These are phyloP conservation scores for Laguncularia racemosa DNA, from an alignment of 345 rosid genomes.

Conservation along the genomic window DNA sequence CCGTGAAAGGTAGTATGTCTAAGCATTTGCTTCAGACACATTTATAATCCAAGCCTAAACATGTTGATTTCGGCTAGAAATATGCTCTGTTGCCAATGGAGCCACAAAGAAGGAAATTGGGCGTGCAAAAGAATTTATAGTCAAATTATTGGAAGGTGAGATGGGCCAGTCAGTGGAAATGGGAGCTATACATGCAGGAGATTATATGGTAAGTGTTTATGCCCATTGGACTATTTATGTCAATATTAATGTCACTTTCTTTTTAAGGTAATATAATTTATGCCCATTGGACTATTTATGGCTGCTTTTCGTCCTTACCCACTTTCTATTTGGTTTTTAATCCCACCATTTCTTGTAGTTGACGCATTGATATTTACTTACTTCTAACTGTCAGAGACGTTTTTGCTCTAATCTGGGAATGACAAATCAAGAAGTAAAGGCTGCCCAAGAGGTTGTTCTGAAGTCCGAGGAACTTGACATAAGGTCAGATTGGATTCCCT, in stretches of 20 bases:
- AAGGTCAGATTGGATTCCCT: constrained; percentile 24
- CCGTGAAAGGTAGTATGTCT: constrained; percentile 32
- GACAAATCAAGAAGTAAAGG: constrained; percentile 51
- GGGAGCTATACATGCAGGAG: constrained; percentile 57
- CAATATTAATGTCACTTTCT: background rate
- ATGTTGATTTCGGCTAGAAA: constrained; percentile 23
- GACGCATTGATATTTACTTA: background rate
- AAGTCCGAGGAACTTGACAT: constrained; percentile 48
- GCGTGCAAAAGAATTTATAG: constrained; percentile 45
- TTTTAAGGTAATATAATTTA: background rate
- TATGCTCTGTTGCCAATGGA: constrained; percentile 45
- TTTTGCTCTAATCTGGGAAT: constrained; percentile 53
- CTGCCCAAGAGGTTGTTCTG: constrained; percentile 50
- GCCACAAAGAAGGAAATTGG: constrained; percentile 49
- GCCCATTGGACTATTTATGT: no score
- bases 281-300: constrained; percentile 1
- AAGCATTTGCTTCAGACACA: constrained; percentile 1
- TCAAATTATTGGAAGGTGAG: constrained; percentile 44
- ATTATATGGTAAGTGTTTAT: constrained; percentile 31
- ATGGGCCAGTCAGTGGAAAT: constrained; percentile 47
- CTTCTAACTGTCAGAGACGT: constrained; percentile 31
- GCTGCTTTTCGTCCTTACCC: background rate
- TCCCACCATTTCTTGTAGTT: background rate
- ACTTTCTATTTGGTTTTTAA: no score
- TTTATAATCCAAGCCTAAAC: background rate